Evolutionary conservation across 306 rosid genomes (phyloP), one percentile per base, ranked within the genome.

Genomic region (Phaseolus lunatus): DNA sequence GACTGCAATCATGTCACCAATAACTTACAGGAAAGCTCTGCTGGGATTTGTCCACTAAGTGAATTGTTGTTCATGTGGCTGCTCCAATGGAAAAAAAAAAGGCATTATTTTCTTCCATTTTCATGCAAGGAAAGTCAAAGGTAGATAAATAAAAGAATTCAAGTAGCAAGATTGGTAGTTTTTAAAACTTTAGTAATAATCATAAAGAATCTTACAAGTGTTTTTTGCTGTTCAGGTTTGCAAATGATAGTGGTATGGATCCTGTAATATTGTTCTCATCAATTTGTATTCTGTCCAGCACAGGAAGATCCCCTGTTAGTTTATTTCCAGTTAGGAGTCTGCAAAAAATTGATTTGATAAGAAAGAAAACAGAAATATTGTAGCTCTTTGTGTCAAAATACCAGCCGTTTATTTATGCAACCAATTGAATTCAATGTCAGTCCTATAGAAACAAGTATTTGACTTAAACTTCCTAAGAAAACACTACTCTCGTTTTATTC

Each of bases 21-120:
- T 52, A 65, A 87, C 98, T 91, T 81, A 96, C 99, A 96, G 61
- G 87, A 91, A 56, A 96, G 87, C 80, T 85, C 85, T 13, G 70
- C 15, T 6, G 98, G 98, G 75, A 96, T 86, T 79, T 85, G 91
- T 41, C 99, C 99, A 14, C 90, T 88, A 31, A 96, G 87, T 56
- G 99, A 96, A 81, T 96, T 96, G 88, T 96, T 92, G 86, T 96
- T 96, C 98, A 96, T 91, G 87, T 96, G 97, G 89, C 99, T 96
- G 90, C n/a, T 56, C 78, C 86, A 87, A 69, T 72, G 15, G 39
- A 22, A 50, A 4, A 73, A 83, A 15, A 41, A 7, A 5, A 71
- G 70, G 53, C 70, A 58, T 71, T 71, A 66, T 44, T 82, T 59
- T 81, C 61, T 44, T 27, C 24, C 61, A 26, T 22, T 18, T 16